Evolutionary conservation across 768 basidiomycete genomes (phyloP).

Genomic region (Russula ochroleuca): DNA sequence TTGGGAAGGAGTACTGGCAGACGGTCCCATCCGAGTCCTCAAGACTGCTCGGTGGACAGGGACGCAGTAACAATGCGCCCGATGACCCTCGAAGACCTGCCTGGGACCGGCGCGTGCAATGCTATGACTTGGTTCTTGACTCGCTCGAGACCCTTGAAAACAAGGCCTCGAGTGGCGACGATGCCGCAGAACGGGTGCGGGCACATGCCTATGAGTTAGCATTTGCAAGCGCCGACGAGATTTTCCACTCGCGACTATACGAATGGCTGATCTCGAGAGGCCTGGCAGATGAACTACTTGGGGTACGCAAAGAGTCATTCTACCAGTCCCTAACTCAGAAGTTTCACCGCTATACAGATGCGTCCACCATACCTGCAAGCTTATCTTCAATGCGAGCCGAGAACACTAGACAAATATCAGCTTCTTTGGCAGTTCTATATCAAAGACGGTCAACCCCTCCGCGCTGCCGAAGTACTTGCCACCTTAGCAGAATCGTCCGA

Average conservation of each 20-base stretch:
- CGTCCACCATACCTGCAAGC: conserved; percentile 84
- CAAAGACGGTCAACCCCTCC: conserved; percentile 79
- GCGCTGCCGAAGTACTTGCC: conserved; percentile 83
- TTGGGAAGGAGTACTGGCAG: conserved; percentile 74
- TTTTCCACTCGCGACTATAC: conserved; percentile 92
- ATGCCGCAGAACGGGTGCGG: conserved; percentile 66
- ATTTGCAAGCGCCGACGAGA: conserved; percentile 78
- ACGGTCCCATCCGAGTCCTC: conserved; percentile 35
- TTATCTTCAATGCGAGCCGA: conserved; percentile 78
- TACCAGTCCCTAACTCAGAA: conserved; percentile 12
- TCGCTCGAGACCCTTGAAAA: conserved; percentile 77
- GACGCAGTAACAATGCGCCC: background rate
- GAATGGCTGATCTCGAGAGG: conserved; percentile 85
- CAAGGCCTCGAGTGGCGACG: conserved; percentile 38
- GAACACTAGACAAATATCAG: conserved; percentile 76
- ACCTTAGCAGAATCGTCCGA: conserved; percentile 78
- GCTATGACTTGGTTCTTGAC: conserved; percentile 81
- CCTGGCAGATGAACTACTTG: conserved; percentile 82
- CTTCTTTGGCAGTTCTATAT: conserved; percentile 97
- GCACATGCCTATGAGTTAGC: conserved; percentile 84
- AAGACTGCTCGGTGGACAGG: background rate
- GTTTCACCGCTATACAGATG: conserved; percentile 46
- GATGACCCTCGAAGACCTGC: conserved; percentile 47
- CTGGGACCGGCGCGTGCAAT: conserved; percentile 60
- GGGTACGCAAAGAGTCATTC: conserved; percentile 49